Conservation (phyloP, 345 rosid genomes). For the Carallia pectinifolia region DNA sequence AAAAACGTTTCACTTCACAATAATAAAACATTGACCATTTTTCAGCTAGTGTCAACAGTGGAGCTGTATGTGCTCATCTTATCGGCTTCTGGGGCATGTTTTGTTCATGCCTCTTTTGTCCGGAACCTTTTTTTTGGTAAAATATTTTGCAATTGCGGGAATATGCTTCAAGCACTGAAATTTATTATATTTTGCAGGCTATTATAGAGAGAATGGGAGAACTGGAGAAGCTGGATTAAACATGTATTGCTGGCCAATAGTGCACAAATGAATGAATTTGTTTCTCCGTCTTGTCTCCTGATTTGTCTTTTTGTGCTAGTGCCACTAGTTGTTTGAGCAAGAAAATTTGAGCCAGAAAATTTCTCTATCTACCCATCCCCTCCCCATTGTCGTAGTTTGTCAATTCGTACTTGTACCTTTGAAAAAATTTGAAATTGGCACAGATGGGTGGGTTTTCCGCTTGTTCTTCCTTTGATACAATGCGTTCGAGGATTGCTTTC, state of each 20-base stretch:
- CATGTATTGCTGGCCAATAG: slow-evolving; percentile 3
- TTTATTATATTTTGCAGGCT: slow-evolving; percentile 51
- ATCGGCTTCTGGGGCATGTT: background rate
- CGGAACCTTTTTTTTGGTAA: background rate
- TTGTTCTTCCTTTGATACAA: no score
- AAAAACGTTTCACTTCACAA: background rate
- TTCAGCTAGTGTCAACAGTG: no score
- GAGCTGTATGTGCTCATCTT: background rate
- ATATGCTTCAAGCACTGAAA: background rate
- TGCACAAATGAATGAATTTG: background rate
- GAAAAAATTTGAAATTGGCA: no score
- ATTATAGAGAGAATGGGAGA: slow-evolving; percentile 94
- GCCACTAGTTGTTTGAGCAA: no score
- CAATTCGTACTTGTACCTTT: no score
- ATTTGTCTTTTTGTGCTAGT: background rate
- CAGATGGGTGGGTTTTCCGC: no score
- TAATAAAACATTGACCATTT: no score
- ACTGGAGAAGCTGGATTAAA: slow-evolving; percentile 83
- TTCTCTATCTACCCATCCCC: no score
- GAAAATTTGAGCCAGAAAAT: no score
- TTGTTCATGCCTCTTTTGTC: background rate
- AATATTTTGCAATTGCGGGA: background rate
- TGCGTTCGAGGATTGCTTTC: no score
- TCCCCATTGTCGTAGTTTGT: no score
- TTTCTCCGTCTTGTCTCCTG: no score